Evolutionary conservation across 257 asterid species (phyloP), one percentile per base, ranked within the genome.

Genomic region (Rehmannia glutinosa): DNA sequence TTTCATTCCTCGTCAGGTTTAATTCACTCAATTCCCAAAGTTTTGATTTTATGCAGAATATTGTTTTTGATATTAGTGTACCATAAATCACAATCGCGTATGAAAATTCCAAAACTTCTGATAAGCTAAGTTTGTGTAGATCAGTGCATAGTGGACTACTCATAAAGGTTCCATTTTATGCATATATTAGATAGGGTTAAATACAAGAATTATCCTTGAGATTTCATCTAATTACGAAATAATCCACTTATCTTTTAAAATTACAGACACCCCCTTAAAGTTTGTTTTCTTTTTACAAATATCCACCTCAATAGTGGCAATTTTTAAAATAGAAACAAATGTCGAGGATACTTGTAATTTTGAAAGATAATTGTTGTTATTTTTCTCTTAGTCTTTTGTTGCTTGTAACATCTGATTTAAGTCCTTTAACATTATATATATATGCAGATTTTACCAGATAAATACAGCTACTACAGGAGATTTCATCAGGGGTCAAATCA

Each of bases 1-100:
- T 69, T 91, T 90, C 82, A 85, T 94, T 69, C 99, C 99, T 51
- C 89, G 91, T 46, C 96, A 85, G 99, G 99, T 94, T 70, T 46
- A 64, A 35, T 68, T 47, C 33, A 7, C 66, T 46, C 35, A 6
- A 57, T 21, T 71, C 16, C 72, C 38, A 27, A 27, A 6, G 12
- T 43, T 52, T 17, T 35, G 25, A 50, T 55, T 50, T 1, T 21
- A 16, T 21, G 35, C 51, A 36, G 11, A 59, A 38, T 36, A 30
- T 32, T 12, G 5, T 30, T 57, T 5, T 16, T 17, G n/a, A 1
- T 33, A 33, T 57, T 32, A 1, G 36, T 10, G 36, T 13, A 25
- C 36, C 10, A 23, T 52, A 52, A 52, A 1, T 1, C 32, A n/a
- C 51, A 43, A 16, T 17, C 8, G 20, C 51, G 3, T 43, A 17